phyloP scores from a whole-genome alignment of 805 yeast species.

The Ogataea ramenticola region DNA sequence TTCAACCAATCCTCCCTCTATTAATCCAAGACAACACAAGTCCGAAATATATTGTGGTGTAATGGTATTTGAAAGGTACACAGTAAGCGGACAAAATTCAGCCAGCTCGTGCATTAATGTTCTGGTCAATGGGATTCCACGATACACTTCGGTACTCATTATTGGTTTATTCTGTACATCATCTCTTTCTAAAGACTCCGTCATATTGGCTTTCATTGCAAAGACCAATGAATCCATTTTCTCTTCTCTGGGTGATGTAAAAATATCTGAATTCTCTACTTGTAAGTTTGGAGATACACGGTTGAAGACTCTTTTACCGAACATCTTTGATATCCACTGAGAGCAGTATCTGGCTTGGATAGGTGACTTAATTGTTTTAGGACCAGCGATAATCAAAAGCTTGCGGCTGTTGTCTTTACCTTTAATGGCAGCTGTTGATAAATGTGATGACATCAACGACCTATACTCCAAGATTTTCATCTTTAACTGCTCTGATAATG shows the following conservation, averaged over 20 bases:
- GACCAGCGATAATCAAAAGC: conserved; percentile 33
- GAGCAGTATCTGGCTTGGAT: conserved; percentile 33
- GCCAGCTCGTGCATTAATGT: conserved; percentile 33
- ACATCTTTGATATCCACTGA: conserved; percentile 28
- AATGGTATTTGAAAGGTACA: conserved; percentile 39
- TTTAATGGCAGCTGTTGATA: neutral
- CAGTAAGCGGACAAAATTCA: conserved; percentile 36
- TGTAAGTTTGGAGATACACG: conserved; percentile 2
- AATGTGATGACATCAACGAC: conserved; percentile 10
- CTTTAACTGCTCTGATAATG: conserved; percentile 24
- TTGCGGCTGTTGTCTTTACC: conserved; percentile 5
- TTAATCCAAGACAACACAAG: conserved; percentile 35
- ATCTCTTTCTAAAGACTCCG: conserved; percentile 8
- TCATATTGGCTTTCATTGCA: conserved; percentile 32
- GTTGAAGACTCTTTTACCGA: neutral
- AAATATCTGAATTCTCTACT: neutral
- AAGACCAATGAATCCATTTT: conserved; percentile 18
- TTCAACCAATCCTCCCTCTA: conserved; percentile 37
- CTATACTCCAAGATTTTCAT: conserved; percentile 26
- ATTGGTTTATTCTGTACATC: conserved; percentile 6
- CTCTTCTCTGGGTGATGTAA: neutral
- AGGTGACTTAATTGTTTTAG: conserved; percentile 24
- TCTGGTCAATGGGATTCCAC: conserved; percentile 36
- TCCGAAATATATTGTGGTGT: conserved; percentile 46
- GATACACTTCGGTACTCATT: conserved; percentile 21